Percentiles rank a stretch among this genome's conserved stretches.
These are phyloP conservation scores for Xylaria intraflava DNA, from an alignment of 495 filamentous ascomycete genomes.

Conservation along the genomic window DNA sequence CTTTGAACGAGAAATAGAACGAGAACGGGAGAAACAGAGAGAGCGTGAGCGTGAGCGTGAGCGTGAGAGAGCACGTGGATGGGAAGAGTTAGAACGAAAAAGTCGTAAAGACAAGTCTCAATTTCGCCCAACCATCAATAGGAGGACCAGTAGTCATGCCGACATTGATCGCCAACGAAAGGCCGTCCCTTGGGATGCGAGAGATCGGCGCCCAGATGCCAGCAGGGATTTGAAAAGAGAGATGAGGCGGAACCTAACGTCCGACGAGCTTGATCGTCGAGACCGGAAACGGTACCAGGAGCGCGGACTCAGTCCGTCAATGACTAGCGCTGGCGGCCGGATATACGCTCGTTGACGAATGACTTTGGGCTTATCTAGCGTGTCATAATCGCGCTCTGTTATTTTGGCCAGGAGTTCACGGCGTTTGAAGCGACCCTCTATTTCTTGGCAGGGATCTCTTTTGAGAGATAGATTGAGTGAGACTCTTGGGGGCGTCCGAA, in stretches of 20 bases:
- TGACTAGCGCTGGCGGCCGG: constrained; percentile 32
- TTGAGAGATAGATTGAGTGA: no score
- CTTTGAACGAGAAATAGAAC: constrained; percentile 22
- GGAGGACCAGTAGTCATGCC: constrained; percentile 39
- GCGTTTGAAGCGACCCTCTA: no score
- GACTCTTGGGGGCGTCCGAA: background rate
- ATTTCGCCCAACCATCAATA: constrained; percentile 23
- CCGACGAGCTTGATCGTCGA: constrained; percentile 21
- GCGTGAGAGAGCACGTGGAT: constrained; percentile 14
- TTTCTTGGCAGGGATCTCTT: no score
- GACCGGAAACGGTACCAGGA: constrained; percentile 23
- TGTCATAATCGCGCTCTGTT: background rate
- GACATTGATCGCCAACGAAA: constrained; percentile 31
- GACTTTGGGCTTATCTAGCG: background rate
- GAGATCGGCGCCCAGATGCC: constrained; percentile 19
- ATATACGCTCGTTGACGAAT: constrained; percentile 25
- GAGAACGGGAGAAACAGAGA: constrained; percentile 17
- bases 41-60: constrained; percentile 1
- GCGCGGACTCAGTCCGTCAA: constrained; percentile 24
- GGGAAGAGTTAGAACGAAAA: constrained; percentile 22
- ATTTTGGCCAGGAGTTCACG: background rate
- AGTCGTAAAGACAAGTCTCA: constrained; percentile 23
- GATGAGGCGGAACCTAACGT: constrained; percentile 19
- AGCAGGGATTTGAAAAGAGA: constrained; percentile 27
- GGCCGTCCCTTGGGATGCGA: constrained; percentile 25